Conservation (phyloP, 2,329 filamentous ascomycete genomes). For the Ustulina deusta region DNA sequence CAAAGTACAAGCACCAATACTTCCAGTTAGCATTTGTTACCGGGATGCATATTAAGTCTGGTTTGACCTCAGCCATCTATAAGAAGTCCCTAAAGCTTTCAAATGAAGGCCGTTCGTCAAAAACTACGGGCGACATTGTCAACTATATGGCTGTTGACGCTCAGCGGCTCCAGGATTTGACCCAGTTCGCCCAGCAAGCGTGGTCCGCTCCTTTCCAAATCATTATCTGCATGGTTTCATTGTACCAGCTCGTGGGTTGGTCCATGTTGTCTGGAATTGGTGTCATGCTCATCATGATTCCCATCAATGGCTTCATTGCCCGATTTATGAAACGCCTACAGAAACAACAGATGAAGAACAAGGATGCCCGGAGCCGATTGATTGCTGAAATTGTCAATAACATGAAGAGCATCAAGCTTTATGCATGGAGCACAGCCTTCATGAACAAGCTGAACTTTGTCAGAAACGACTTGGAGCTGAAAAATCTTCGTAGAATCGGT, state of each 20-base stretch:
- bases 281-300: conserved; percentile 98
- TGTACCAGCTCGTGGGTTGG: conserved; percentile 93
- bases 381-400: conserved; percentile 99
- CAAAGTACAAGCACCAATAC: conserved; percentile 79
- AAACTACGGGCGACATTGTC: conserved; percentile 97
- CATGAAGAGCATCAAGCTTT: conserved; percentile 99
- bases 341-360: conserved; percentile 99
- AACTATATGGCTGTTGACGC: conserved; percentile 99
- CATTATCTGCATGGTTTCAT: conserved; percentile 90
- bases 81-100: conserved; percentile 89
- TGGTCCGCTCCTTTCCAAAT: conserved; percentile 99
- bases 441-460: conserved; percentile 98
- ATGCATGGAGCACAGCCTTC: conserved; percentile 96
- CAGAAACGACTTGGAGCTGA: conserved; percentile 93
- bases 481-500: conserved; percentile 95
- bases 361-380: conserved; percentile 89
- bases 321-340: conserved; percentile 94
- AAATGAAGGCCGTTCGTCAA: conserved; percentile 88
- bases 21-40: conserved; percentile 96
- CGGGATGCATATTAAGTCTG: conserved; percentile 95
- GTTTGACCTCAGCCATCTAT: conserved; percentile 91
- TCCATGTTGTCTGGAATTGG: conserved; percentile 96
- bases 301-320: conserved; percentile 91
- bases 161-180: conserved; percentile 92
- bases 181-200: conserved; percentile 93